These are phyloP conservation scores for Aspergillus sp. DNA, from an alignment of 2,329 filamentous ascomycete species.

Conservation along the genomic window DNA sequence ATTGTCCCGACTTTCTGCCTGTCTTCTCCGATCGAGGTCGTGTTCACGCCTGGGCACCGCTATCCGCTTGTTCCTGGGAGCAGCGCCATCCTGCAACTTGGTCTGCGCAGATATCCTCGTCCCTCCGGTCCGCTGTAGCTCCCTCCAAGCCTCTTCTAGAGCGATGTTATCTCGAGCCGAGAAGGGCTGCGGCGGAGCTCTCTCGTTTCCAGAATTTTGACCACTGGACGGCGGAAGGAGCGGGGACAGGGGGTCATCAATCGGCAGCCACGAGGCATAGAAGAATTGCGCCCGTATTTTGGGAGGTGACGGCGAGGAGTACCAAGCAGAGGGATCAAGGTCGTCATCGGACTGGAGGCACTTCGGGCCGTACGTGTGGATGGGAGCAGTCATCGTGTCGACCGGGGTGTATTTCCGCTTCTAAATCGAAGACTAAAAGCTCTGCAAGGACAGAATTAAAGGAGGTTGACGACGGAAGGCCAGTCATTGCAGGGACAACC, in stretches of 20 bases:
- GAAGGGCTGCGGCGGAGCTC: constrained; percentile 64
- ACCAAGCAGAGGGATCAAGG: constrained; percentile 23
- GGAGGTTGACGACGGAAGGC: neutral
- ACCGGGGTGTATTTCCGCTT: constrained; percentile 1
- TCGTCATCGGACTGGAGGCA: constrained; percentile 42
- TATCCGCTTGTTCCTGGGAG: constrained; percentile 11
- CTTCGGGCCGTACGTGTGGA: constrained; percentile 52
- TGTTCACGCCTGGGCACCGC: constrained; percentile 16
- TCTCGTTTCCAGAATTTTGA: constrained; percentile 41
- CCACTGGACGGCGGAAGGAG: constrained; percentile 45
- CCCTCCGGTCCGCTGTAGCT: constrained; percentile 34
- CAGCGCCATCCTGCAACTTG: constrained; percentile 5
- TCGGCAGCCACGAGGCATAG: constrained; percentile 70
- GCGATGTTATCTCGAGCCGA: constrained; percentile 68
- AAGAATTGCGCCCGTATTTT: constrained; percentile 65
- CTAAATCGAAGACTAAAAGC: neutral
- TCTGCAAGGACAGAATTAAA: neutral
- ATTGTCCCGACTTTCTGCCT: constrained; percentile 8
- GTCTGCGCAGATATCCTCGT: constrained; percentile 3
- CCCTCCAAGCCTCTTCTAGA: constrained; percentile 68
- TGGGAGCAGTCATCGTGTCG: constrained; percentile 29
- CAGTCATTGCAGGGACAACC: neutral
- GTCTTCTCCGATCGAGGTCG: constrained; percentile 5
- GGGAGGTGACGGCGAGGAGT: constrained; percentile 43
- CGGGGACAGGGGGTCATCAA: constrained; percentile 79